These are phyloP conservation scores for Xylaria multiplex DNA, from an alignment of 2,329 filamentous ascomycete species.

Conservation along the genomic window DNA sequence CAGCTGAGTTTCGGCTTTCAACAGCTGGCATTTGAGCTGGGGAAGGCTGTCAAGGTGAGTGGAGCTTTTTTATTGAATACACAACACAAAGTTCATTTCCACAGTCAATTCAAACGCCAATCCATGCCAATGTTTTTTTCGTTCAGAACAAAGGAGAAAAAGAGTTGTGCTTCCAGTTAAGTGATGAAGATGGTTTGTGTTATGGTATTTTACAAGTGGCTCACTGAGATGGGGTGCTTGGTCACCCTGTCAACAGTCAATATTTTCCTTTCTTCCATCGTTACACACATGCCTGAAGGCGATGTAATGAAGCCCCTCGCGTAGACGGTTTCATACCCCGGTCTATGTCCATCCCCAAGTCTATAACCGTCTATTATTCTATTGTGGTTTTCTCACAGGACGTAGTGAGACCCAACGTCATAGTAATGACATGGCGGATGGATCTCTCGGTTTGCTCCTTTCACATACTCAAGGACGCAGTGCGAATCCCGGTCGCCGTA, in stretches of 20 bases:
- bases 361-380: conserved; percentile 51
- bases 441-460: conserved; percentile 40
- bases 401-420: conserved; percentile 41
- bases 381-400: conserved; percentile 49
- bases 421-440: conserved; percentile 39
- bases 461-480: conserved; percentile 46
- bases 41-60: conserved; percentile 16
- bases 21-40: conserved; percentile 2
- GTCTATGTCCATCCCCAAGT: conserved; percentile 41
- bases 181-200: conserved; percentile 30
- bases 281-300: conserved; percentile 49
- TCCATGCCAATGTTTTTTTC: conserved; percentile 23
- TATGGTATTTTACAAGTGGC: conserved; percentile 39
- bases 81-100: conserved; percentile 15
- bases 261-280: conserved; percentile 47
- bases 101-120: conserved; percentile 26
- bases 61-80: conserved; percentile 21
- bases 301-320: conserved; percentile 45
- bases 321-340: conserved; percentile 41
- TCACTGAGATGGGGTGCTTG: conserved; percentile 13
- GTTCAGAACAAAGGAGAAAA: conserved; percentile 31
- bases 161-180: conserved; percentile 30
- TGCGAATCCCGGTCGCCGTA: conserved; percentile 47
- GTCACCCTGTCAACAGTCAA: conserved; percentile 19
- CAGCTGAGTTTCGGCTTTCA: background rate